Base-by-base conservation (phyloP, 805 yeast genomes). In the Ogataea ganodermae region DNA sequence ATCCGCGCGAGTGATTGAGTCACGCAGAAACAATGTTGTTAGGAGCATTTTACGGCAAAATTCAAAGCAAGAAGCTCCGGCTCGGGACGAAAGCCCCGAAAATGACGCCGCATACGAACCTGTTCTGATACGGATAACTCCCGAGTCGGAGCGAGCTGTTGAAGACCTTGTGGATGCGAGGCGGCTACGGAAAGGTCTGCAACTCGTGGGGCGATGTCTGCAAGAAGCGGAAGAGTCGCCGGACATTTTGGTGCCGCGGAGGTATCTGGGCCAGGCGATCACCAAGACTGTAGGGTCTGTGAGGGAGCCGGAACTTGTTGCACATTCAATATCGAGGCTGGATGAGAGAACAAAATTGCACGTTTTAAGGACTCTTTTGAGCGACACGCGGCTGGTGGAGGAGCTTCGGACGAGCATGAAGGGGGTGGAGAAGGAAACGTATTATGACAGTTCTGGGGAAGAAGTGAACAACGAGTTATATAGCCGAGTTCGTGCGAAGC, bases 301-400 rank as follows among this genome's bases (percentile, higher is more conserved):
- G 9, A 35, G 18, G 8, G 59, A 57, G 17, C 23, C 44, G 6
- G 39, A 42, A 7, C 23, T 51, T 1, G 22, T 52, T 6, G 22
- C 35, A n/a, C 16, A 42, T 2, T 20, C 50, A 4, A 45, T 59
- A 18, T 23, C 46, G 13, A 24, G 42, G 3, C 33, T 62, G 21
- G 50, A 52, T 13, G 52, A 47, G 10, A 40, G 39, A 3, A 40
- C 50, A 16, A 62, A 61, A 26, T 47, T 56, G 23, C 38, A 48
- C 4, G 48, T 60, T 1, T 20, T 63, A 44, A 35, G 48, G 18
- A 18, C 42, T 16, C 58, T 55, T 26, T 48, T 63, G 35, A 47
- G 42, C 5, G 64, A 63, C 44, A 49, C 54, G 8, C 27, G 22
- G 1, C 35, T 58, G 13, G 49, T 57, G 6, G 35, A 41, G 10